phyloP scores from a whole-genome alignment of 352 stramenopile genomes.

The Ophiocytium majus region DNA sequence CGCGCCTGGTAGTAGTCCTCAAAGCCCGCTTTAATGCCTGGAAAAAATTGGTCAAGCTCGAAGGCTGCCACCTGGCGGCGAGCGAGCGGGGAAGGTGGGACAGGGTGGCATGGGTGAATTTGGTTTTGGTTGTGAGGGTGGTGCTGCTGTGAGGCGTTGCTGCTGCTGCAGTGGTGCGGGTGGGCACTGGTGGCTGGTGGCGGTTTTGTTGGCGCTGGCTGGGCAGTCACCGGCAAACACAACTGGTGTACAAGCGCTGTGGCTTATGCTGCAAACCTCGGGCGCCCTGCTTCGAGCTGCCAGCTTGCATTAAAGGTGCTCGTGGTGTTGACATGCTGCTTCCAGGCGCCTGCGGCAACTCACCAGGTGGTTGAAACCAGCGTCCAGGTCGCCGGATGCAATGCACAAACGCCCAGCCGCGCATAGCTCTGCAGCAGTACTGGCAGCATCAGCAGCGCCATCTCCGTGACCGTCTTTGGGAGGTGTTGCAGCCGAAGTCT shows the following conservation, averaged over 20 bases:
- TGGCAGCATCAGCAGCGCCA: too few relatives aligned
- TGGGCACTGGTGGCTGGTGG: neutral
- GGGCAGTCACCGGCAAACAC: too few relatives aligned
- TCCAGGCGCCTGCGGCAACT: neutral
- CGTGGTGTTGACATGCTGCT: neutral
- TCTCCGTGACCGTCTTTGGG: too few relatives aligned
- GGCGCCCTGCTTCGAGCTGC: neutral
- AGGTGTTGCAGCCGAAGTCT: too few relatives aligned
- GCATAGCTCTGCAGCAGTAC: constrained; percentile 6
- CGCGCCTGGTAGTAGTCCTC: constrained; percentile 47
- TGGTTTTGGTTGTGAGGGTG: too few relatives aligned
- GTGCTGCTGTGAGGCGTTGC: constrained; percentile 11
- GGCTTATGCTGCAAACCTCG: too few relatives aligned
- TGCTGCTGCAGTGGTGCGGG: neutral
- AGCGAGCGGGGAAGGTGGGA: neutral
- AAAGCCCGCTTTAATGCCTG: constrained; percentile 48
- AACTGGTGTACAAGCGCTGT: too few relatives aligned
- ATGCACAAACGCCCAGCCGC: neutral
- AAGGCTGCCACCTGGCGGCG: constrained; percentile 42
- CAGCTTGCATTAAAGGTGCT: neutral
- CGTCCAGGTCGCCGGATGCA: neutral
- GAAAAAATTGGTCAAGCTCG: constrained; percentile 33
- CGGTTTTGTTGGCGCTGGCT: neutral
- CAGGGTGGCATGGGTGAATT: neutral
- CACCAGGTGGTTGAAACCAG: constrained; percentile 9